These are phyloP conservation scores for Alternaria sp. DNA, from an alignment of 2,329 filamentous ascomycete genomes.

Conservation along the genomic window DNA sequence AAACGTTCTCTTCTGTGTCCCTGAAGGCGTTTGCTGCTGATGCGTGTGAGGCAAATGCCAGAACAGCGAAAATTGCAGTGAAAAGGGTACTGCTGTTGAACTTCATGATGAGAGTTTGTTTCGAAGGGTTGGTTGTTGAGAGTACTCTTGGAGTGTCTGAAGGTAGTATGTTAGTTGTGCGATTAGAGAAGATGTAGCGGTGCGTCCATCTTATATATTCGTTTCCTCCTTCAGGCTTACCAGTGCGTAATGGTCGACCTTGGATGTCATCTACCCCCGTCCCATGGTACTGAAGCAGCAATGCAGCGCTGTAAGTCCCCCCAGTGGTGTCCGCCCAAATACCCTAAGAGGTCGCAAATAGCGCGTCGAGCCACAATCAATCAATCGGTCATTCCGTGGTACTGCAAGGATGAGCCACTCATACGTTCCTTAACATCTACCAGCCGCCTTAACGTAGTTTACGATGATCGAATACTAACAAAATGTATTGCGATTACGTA, in stretches of 20 bases:
- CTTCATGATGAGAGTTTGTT: neutral
- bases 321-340: no score
- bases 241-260: neutral
- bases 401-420: neutral
- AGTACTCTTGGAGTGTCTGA: neutral
- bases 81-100: neutral
- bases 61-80: neutral
- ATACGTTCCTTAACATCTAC: neutral
- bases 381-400: neutral
- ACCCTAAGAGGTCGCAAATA: no score
- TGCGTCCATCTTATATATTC: neutral
- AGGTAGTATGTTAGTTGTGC: neutral
- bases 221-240: neutral
- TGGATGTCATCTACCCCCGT: neutral
- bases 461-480: neutral
- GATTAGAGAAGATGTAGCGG: neutral
- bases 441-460: neutral
- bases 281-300: neutral
- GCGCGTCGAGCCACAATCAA: no score
- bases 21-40: neutral
- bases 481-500: neutral
- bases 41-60: neutral
- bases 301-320: no score
- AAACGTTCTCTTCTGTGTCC: neutral
- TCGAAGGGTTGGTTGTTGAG: neutral